Conservation (phyloP, 2,329 filamentous ascomycete species). For the Orbilia quercus region DNA sequence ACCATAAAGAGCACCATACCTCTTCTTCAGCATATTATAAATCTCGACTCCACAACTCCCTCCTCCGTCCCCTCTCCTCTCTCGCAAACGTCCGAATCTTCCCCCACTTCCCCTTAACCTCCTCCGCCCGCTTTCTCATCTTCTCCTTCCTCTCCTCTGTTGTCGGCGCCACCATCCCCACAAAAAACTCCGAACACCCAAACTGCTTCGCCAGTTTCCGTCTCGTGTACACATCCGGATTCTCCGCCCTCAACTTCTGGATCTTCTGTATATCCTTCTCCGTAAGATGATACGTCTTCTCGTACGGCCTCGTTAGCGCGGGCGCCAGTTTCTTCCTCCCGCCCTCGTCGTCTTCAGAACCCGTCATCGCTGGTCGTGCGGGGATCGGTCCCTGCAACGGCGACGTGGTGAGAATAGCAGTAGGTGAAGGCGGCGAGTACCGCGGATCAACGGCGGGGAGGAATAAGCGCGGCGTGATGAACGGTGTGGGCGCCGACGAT, state of each 20-base stretch:
- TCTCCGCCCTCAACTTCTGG: constrained; percentile 67
- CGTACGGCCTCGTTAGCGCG: constrained; percentile 66
- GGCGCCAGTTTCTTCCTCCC: constrained; percentile 65
- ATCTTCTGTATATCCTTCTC: constrained; percentile 72
- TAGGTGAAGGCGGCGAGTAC: constrained; percentile 45
- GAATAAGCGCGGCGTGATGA: constrained; percentile 74
- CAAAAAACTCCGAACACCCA: constrained; percentile 72
- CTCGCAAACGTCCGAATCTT: constrained; percentile 70
- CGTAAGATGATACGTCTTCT: constrained; percentile 73
- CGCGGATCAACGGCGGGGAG: constrained; percentile 71
- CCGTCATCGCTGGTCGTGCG: neutral
- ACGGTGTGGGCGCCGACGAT: constrained; percentile 72
- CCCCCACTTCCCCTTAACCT: constrained; percentile 72
- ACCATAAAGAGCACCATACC: neutral
- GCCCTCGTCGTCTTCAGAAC: neutral
- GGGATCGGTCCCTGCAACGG: constrained; percentile 25
- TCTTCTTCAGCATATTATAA: neutral
- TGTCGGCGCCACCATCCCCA: constrained; percentile 70
- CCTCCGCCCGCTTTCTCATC: constrained; percentile 67
- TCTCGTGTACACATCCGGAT: constrained; percentile 72
- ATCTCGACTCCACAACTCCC: constrained; percentile 69
- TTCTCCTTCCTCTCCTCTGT: constrained; percentile 66
- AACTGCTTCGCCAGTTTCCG: constrained; percentile 72
- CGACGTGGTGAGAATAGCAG: constrained; percentile 57
- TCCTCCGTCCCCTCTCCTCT: constrained; percentile 71